These are phyloP conservation scores for Gossypium longicalyx DNA, from an alignment of 345 rosid species.

Conservation along the genomic window DNA sequence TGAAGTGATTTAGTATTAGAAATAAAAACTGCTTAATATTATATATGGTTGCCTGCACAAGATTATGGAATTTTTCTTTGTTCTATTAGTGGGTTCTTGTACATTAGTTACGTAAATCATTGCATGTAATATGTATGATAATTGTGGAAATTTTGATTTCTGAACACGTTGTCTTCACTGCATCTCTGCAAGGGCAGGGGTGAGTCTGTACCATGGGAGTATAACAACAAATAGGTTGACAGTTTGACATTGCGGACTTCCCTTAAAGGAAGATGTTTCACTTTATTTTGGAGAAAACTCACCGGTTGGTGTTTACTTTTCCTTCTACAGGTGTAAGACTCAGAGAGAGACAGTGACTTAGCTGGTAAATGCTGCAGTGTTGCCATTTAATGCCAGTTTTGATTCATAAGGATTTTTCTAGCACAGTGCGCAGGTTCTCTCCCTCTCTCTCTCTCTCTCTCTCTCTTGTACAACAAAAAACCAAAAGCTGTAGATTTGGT, in stretches of 20 bases:
- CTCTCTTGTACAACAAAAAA: not conserved
- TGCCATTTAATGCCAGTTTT: constrained; percentile 10
- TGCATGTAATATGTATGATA: not conserved
- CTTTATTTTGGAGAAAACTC: not conserved
- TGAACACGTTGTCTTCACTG: not conserved
- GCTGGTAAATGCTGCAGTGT: constrained; percentile 28
- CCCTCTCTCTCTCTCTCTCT: not conserved
- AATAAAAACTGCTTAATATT: not conserved
- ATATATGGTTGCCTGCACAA: not conserved
- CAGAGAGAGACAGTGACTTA: constrained; percentile 24
- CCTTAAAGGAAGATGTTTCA: not conserved
- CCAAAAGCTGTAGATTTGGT: not conserved
- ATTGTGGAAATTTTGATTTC: not conserved
- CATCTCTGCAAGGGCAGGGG: not conserved
- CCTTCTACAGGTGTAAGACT: constrained; percentile 43
- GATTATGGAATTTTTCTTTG: not conserved
- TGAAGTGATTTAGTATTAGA: not conserved
- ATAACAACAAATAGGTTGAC: not conserved
- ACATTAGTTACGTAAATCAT: not conserved
- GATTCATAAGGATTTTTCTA: not conserved
- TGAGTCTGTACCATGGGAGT: not conserved
- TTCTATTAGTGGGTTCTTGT: not conserved
- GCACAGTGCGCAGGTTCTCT: not conserved
- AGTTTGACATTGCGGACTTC: not conserved
- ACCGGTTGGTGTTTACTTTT: constrained; percentile 8